Conservation (phyloP, 257 asterid genomes). For the Mentha longifolia region DNA sequence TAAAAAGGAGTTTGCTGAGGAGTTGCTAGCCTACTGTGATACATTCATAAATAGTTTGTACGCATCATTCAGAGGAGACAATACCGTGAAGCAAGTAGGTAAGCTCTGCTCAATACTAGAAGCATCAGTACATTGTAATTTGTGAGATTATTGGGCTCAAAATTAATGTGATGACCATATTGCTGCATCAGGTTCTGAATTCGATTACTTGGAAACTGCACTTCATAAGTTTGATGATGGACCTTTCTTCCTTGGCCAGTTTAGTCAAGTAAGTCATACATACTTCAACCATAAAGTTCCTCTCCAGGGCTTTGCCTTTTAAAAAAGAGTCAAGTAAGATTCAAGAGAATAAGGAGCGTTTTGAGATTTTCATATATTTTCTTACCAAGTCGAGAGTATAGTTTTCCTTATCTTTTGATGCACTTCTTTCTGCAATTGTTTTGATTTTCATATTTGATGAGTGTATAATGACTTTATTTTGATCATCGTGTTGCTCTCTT, state of each 20-base stretch:
- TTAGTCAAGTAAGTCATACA: slow-evolving; percentile 56
- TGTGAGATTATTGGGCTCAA: slow-evolving; percentile 2
- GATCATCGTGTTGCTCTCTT: slow-evolving; percentile 15
- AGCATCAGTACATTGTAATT: not conserved
- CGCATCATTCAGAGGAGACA: slow-evolving; percentile 50
- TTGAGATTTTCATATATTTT: too few relatives aligned
- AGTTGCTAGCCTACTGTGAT: slow-evolving; percentile 47
- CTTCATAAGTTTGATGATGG: slow-evolving; percentile 63
- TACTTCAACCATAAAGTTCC: not conserved
- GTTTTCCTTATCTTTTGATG: too few relatives aligned
- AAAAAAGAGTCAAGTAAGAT: too few relatives aligned
- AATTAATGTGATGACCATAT: not conserved
- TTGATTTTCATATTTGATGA: not conserved
- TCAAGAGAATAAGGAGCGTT: too few relatives aligned
- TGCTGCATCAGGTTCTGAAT: slow-evolving; percentile 50
- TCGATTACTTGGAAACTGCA: slow-evolving; percentile 64
- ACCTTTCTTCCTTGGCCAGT: slow-evolving; percentile 66
- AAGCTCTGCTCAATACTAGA: slow-evolving; percentile 8
- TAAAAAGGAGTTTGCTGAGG: slow-evolving; percentile 52
- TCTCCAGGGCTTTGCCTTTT: not conserved
- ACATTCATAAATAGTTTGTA: slow-evolving; percentile 34
- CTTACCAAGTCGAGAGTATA: too few relatives aligned
- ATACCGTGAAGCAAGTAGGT: slow-evolving; percentile 52
- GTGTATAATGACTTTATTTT: not conserved
- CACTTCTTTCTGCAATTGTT: too few relatives aligned